Base-by-base conservation (phyloP, 176 grass and related monocot genomes). In the Oryza brachyantha region DNA sequence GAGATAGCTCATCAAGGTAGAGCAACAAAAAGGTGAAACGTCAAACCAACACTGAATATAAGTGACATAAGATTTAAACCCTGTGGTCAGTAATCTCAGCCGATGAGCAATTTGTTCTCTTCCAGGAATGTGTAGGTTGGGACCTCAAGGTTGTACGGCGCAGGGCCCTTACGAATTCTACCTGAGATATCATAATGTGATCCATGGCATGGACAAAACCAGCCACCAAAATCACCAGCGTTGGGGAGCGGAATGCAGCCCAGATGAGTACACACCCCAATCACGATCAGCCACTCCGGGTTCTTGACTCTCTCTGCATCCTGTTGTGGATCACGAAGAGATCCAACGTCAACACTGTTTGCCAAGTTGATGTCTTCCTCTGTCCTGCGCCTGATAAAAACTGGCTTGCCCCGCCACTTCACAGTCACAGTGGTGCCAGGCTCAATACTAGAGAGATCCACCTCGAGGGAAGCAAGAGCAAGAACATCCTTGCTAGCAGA, bases 401-500 rank as follows among this genome's bases (percentile, higher is more conserved):
- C 93, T 13, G 93, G 93, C 85, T 97, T 97, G 67, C 93, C 93
- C 52, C 93, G 85, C 93, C 93, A 97, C 87, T 97, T 97, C 48
- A 97, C 93, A 6, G 93, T 97, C 27, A 93, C 93, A 5, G 93
- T 97, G 68, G 85, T 84, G 26, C 93, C 93, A 9, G 93, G 87
- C 55, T 97, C 93, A 67, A 96, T 97, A 73, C 87, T 93, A 46
- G 90, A 90, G 34, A 97, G 83, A 67, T 97, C 93, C 16, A 97
- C 93, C 64, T 97, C 93, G 66, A 97, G 35, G 19, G 90, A 93
- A 46, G 93, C 93, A 5, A 97, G 65, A 2, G 93, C 93, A 11
- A 97, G 90, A n/a, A 97, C 93, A 26, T 97, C 93, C 83, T 97
- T 97, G 64, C 79, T 93, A 10, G 93, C 93, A n/a, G 93, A 97